Evolutionary conservation across 2,329 filamentous ascomycete species (phyloP).

Genomic region (Venturia pyrina): DNA sequence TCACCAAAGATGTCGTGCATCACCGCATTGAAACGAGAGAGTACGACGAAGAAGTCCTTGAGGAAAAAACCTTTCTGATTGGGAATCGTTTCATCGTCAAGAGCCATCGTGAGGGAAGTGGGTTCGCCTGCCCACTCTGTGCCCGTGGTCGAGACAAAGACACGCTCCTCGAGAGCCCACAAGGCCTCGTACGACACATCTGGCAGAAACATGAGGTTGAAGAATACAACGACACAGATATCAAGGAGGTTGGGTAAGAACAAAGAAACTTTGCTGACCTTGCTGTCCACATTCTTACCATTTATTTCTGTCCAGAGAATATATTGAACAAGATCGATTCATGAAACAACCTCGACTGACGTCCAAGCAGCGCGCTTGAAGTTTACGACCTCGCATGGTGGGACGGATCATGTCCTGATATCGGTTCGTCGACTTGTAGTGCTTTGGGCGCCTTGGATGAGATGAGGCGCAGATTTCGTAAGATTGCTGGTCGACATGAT

Average conservation of each 20-base stretch:
- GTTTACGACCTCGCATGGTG: not conserved
- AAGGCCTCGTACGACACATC: constrained; percentile 27
- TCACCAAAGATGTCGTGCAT: constrained; percentile 23
- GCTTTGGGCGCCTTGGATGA: not conserved
- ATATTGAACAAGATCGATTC: not conserved
- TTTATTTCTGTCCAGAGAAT: not conserved
- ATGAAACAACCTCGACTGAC: not conserved
- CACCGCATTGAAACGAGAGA: constrained; percentile 18
- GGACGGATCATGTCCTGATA: not conserved
- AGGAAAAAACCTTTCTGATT: constrained; percentile 26
- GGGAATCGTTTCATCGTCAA: constrained; percentile 29
- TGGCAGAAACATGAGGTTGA: constrained; percentile 23
- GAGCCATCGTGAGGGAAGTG: constrained; percentile 26
- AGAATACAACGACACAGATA: constrained; percentile 24
- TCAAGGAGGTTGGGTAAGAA: constrained; percentile 19
- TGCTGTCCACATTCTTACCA: not conserved
- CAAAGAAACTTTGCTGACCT: not conserved
- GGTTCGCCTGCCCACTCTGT: constrained; percentile 28
- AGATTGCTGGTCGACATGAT: not conserved
- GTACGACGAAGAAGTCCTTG: constrained; percentile 24
- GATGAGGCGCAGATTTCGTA: not conserved
- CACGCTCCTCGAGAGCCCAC: constrained; percentile 25
- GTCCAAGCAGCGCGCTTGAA: not conserved
- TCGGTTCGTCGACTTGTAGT: not conserved
- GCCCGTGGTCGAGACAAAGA: constrained; percentile 24